Percentiles rank a stretch among this genome's conserved stretches.
phyloP scores from a whole-genome alignment of 805 yeast genomes.

The Spathaspora sp. region DNA sequence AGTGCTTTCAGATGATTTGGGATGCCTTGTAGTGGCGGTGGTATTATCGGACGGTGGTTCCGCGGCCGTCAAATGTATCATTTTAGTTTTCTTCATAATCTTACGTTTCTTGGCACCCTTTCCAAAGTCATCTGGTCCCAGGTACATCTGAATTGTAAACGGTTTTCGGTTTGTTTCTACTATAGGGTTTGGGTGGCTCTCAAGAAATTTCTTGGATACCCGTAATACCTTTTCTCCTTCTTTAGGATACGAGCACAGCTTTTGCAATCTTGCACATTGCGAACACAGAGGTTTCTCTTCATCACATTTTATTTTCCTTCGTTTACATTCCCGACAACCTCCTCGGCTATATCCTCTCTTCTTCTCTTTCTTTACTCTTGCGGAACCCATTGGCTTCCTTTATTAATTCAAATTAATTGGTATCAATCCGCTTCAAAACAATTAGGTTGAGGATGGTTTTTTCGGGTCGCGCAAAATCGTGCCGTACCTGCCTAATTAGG shows the following conservation, averaged over 20 bases:
- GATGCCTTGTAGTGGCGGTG: neutral
- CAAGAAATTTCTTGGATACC: slow-evolving; percentile 16
- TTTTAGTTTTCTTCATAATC: slow-evolving; percentile 3
- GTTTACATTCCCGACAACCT: slow-evolving; percentile 40
- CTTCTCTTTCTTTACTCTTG: neutral
- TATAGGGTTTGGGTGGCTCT: slow-evolving; percentile 1
- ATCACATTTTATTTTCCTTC: slow-evolving; percentile 42
- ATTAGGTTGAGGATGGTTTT: neutral
- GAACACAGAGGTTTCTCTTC: slow-evolving; percentile 34
- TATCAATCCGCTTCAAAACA: neutral
- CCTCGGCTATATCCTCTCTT: slow-evolving; percentile 26
- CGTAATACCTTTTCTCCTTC: slow-evolving; percentile 33
- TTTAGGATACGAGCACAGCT: slow-evolving; percentile 33
- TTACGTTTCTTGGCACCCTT: slow-evolving; percentile 2
- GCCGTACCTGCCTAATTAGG: neutral
- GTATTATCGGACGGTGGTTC: neutral
- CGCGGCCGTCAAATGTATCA: neutral
- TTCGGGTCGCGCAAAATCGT: neutral
- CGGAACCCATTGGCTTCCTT: neutral
- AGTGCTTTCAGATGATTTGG: neutral
- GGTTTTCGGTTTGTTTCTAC: slow-evolving; percentile 6
- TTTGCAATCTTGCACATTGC: slow-evolving; percentile 32
- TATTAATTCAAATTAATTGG: neutral
- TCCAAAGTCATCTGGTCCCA: slow-evolving; percentile 8
- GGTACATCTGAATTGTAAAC: slow-evolving; percentile 11